A percentile compares a stretch with the other conserved stretches of the same genome.
phyloP scores from a whole-genome alignment of 148 eudicot species.

The Cornus kousa region DNA sequence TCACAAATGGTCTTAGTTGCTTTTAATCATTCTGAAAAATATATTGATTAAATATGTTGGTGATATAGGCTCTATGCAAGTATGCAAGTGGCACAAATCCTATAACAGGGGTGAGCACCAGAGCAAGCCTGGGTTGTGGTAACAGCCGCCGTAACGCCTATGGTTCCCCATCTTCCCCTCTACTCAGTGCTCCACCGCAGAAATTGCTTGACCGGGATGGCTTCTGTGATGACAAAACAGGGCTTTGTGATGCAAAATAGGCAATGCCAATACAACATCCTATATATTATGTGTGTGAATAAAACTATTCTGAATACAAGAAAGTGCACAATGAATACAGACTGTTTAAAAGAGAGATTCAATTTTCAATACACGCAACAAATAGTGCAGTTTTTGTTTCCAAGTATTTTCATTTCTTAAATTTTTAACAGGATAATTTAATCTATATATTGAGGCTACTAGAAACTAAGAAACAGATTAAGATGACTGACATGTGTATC shows the following conservation, averaged over 20 bases:
- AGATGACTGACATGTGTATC: too few relatives aligned
- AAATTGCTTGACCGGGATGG: slow-evolving; percentile 85
- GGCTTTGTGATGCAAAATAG: slow-evolving; percentile 84
- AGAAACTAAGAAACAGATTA: too few relatives aligned
- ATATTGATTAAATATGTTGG: too few relatives aligned
- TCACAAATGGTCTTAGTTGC: not conserved
- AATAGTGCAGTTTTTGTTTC: too few relatives aligned
- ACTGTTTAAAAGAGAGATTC: not conserved
- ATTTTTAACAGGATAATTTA: too few relatives aligned
- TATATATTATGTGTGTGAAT: not conserved
- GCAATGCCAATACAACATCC: not conserved
- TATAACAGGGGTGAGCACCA: slow-evolving; percentile 80
- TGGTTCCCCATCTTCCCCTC: slow-evolving; percentile 89
- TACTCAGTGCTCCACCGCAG: slow-evolving; percentile 93
- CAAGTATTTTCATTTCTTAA: too few relatives aligned
- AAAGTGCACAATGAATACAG: not conserved
- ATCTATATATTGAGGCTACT: too few relatives aligned
- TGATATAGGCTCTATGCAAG: slow-evolving; percentile 81
- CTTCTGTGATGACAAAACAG: slow-evolving; percentile 69
- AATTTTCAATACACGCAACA: too few relatives aligned
- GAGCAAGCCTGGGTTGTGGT: slow-evolving; percentile 92
- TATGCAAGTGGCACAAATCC: slow-evolving; percentile 94
- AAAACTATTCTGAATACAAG: not conserved
- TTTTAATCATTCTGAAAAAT: too few relatives aligned
- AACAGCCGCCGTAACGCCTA: slow-evolving; percentile 84